Base-by-base conservation (phyloP, 2,329 filamentous ascomycete genomes). In the Aspergillus vadensis region DNA sequence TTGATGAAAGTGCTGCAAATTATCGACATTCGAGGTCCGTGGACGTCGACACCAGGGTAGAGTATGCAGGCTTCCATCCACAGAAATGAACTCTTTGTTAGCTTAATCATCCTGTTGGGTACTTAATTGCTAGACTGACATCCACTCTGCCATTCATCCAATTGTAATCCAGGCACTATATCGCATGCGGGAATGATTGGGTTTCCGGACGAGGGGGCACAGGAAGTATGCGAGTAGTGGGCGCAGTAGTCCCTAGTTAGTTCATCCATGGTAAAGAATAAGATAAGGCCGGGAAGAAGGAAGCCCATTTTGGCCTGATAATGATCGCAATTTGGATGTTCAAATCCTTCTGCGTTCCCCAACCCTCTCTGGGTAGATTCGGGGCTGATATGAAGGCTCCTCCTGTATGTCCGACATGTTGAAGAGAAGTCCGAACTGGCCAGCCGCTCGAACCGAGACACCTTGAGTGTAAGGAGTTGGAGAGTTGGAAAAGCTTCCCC, bases 401-500 rank as follows among this genome's bases (percentile, higher is more conserved):
- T 14, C 4, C 32, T 21, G 19, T 23, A 44, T 21, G 41, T 21
- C 41, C 41, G 41, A 15, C 5, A 19, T 19, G 21, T 14, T 23
- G 41, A 14, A 5, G 21, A 14, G 10, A 14, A 44, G 4, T 5
- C 21, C 19, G 14, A n/a, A 14, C 41, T 21, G 41, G 19, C 41
- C 41, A 44, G 41, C 41, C 41, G 41, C 10, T 44, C 19, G 41
- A 23, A 44, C 41, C 41, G 41, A 44, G 41, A 44, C 21, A 21
- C 41, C 41, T 21, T 44, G 14, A 44, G 19, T 43, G 39, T 19
- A 9, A 43, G 21, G 10, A 23, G 32, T 14, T 17, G 10, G 50
- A 38, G 51, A 39, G n/a, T 27, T 53, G 36, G 51, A 36, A 36
- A 21, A 53, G 36, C 17, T 53, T 53, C 51, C 51, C 51, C 51